phyloP scores from a whole-genome alignment of 306 rosid genomes.

The Datisca glomerata region DNA sequence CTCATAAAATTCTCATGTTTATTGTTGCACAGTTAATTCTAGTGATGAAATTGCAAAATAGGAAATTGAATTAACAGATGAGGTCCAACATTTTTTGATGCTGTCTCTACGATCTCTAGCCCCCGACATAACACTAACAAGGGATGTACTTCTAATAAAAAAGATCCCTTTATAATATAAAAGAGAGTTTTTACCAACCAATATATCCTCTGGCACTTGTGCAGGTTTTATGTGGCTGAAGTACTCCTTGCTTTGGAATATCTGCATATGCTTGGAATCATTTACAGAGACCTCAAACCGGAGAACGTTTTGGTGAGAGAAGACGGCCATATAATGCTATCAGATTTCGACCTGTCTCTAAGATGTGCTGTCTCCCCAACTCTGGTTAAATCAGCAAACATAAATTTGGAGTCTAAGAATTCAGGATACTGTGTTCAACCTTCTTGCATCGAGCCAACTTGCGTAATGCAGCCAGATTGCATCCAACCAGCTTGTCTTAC shows the following conservation, averaged over 20 bases:
- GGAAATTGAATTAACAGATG: no score
- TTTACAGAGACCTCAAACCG: constrained; percentile 92
- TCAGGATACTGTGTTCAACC: constrained; percentile 77
- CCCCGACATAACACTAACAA: no score
- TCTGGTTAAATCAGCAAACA: constrained; percentile 48
- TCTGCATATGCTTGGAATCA: constrained; percentile 95
- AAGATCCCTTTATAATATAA: no score
- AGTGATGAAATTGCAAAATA: no score
- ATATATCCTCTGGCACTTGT: no score
- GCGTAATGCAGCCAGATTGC: constrained; percentile 78
- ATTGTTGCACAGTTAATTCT: no score
- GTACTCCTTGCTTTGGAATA: constrained; percentile 97
- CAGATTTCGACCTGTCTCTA: constrained; percentile 92
- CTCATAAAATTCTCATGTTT: no score
- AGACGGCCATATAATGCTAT: constrained; percentile 96
- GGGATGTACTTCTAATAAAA: no score
- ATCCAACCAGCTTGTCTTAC: constrained; percentile 71
- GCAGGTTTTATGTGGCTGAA: constrained; percentile 96
- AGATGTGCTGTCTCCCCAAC: constrained; percentile 87
- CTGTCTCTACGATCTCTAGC: no score
- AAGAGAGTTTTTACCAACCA: no score
- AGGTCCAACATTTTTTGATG: no score
- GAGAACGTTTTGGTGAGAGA: constrained; percentile 92
- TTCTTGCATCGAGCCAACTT: constrained; percentile 67
- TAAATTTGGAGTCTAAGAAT: constrained; percentile 39